These are phyloP conservation scores for Lactarius trivialis DNA, from an alignment of 768 basidiomycete genomes.

Conservation along the genomic window DNA sequence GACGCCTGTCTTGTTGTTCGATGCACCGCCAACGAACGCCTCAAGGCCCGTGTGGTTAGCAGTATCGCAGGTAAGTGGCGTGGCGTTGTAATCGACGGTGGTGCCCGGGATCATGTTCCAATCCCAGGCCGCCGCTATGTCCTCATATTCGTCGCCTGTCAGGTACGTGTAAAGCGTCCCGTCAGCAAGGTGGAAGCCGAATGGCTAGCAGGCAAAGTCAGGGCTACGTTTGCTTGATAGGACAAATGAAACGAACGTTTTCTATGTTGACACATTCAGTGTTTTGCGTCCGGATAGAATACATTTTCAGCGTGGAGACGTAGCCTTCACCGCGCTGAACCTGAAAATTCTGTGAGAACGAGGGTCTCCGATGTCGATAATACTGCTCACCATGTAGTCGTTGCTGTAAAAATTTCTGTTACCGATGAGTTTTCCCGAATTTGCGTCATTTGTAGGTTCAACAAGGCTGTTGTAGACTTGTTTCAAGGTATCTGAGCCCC, in stretches of 20 bases:
- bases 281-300: slow-evolving; percentile 31
- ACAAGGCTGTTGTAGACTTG: slow-evolving; percentile 20
- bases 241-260: slow-evolving; percentile 22
- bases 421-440: slow-evolving; percentile 28
- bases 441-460: slow-evolving; percentile 25
- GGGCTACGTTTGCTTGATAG: neutral
- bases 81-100: slow-evolving; percentile 57
- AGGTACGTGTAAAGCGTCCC: slow-evolving; percentile 60
- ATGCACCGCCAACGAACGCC: slow-evolving; percentile 59
- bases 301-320: slow-evolving; percentile 31
- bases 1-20: slow-evolving; percentile 48
- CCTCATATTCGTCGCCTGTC: slow-evolving; percentile 63
- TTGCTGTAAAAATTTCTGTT: slow-evolving; percentile 31
- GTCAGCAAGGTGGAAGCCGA: slow-evolving; percentile 56
- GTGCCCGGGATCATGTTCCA: slow-evolving; percentile 74
- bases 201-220: slow-evolving; percentile 13
- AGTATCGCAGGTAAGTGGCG: slow-evolving; percentile 42
- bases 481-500: slow-evolving; percentile 21
- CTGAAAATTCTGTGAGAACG: slow-evolving; percentile 15
- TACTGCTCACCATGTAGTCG: slow-evolving; percentile 32
- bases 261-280: slow-evolving; percentile 32
- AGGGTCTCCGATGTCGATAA: neutral
- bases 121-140: slow-evolving; percentile 67
- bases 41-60: slow-evolving; percentile 42
- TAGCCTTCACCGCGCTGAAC: slow-evolving; percentile 32